Percentiles rank a stretch among this genome's conserved stretches.
phyloP scores from a whole-genome alignment of 495 filamentous ascomycete genomes.

The Friedmanniomyces simplex region DNA sequence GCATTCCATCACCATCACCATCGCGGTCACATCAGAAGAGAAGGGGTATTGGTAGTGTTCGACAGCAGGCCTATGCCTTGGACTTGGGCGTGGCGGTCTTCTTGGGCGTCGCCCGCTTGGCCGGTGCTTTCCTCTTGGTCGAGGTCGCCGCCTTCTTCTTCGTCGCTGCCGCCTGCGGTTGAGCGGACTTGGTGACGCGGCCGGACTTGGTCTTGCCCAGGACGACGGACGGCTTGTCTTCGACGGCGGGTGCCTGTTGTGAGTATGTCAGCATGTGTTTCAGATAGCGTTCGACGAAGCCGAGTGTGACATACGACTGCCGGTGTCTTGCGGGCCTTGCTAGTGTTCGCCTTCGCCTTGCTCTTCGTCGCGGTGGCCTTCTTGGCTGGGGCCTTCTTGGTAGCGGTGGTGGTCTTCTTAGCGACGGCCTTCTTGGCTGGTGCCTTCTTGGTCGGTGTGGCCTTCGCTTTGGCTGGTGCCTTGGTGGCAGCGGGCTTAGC shows the following conservation, averaged over 20 bases:
- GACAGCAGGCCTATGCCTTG: conserved; percentile 6
- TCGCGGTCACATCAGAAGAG: neutral
- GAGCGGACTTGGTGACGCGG: conserved; percentile 68
- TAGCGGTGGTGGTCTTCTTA: conserved; percentile 38
- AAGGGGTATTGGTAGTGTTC: neutral
- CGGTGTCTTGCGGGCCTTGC: conserved; percentile 35
- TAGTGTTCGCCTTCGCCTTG: conserved; percentile 31
- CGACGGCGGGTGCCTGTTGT: conserved; percentile 50
- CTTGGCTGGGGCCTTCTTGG: conserved; percentile 42
- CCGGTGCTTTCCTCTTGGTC: conserved; percentile 36
- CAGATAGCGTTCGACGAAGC: neutral
- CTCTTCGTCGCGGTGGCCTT: conserved; percentile 42
- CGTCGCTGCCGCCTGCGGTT: conserved; percentile 30
- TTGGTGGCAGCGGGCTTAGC: conserved; percentile 26
- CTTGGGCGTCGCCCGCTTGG: conserved; percentile 42
- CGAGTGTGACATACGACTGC: conserved; percentile 26
- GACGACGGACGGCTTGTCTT: conserved; percentile 62
- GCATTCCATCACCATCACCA: neutral
- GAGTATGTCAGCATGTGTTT: conserved; percentile 1
- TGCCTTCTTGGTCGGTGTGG: conserved; percentile 9
- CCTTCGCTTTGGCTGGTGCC: conserved; percentile 6
- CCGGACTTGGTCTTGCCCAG: conserved; percentile 85
- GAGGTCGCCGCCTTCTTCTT: neutral
- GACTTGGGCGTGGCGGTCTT: conserved; percentile 25
- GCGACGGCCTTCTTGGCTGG: conserved; percentile 36